Conservation (phyloP, 2,329 filamentous ascomycete genomes). For the Phoma herbarum region DNA sequence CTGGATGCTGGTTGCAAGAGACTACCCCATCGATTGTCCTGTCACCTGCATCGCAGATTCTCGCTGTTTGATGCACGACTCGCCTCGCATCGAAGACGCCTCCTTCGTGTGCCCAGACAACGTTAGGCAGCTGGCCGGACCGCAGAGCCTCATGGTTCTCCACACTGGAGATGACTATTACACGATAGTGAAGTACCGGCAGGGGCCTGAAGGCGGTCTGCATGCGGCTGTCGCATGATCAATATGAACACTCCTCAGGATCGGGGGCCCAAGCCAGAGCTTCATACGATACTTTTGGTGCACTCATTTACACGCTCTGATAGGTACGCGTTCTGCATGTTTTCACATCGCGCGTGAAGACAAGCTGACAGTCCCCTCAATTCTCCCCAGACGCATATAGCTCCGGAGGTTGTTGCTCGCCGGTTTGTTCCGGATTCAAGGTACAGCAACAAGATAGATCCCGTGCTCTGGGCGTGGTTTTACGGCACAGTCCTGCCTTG, state of each 20-base stretch:
- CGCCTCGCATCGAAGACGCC: slow-evolving; percentile 1
- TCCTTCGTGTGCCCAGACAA: slow-evolving; percentile 12
- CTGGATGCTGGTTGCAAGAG: not conserved
- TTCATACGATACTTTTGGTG: not conserved
- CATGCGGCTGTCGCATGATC: slow-evolving; percentile 13
- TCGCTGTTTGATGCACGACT: not conserved
- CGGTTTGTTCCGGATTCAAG: slow-evolving; percentile 17
- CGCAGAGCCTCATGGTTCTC: slow-evolving; percentile 22
- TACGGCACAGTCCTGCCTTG: slow-evolving; percentile 14
- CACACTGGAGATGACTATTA: slow-evolving; percentile 19
- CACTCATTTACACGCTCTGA: not conserved
- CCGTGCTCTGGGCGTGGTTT: not conserved
- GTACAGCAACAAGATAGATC: not conserved
- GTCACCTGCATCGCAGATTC: not conserved
- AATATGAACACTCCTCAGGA: not conserved
- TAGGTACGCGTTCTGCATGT: not conserved
- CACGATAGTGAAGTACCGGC: slow-evolving; percentile 14
- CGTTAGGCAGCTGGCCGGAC: slow-evolving; percentile 12
- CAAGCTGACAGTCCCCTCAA: slow-evolving; percentile 1
- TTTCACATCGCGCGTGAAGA: not conserved
- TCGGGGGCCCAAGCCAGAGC: not conserved
- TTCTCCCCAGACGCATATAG: slow-evolving; percentile 9
- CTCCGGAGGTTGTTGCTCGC: slow-evolving; percentile 14
- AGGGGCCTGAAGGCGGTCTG: slow-evolving; percentile 15
- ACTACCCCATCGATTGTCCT: not conserved